A percentile compares a stretch with the other conserved stretches of the same genome.
These are phyloP conservation scores for Hyaloscypha finlandica DNA, from an alignment of 495 filamentous ascomycete genomes.

Conservation along the genomic window DNA sequence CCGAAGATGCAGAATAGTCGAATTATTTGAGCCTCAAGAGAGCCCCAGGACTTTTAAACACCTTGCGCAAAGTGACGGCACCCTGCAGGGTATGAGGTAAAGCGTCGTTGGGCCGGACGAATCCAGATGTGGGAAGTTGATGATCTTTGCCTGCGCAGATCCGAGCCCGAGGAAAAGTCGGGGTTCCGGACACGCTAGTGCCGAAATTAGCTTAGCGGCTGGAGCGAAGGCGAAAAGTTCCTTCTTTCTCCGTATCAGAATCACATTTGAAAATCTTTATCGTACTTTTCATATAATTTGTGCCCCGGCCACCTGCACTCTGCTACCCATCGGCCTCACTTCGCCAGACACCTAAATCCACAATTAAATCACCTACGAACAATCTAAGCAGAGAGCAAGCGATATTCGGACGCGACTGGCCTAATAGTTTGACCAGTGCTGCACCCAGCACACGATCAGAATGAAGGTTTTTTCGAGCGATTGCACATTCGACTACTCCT, in stretches of 20 bases:
- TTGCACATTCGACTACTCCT: constrained; percentile 93
- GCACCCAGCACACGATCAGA: constrained; percentile 28
- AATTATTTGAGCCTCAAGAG: neutral
- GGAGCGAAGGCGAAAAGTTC: neutral
- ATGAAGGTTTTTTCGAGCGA: constrained; percentile 95
- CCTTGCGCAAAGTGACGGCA: neutral
- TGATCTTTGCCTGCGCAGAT: neutral
- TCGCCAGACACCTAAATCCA: neutral
- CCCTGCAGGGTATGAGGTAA: neutral
- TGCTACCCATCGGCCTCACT: neutral
- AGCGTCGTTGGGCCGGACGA: neutral
- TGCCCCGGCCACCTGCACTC: neutral
- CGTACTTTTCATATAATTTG: neutral
- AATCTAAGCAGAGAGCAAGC: neutral
- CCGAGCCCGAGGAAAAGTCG: neutral
- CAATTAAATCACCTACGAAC: neutral
- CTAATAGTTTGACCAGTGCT: constrained; percentile 19
- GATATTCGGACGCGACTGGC: constrained; percentile 13
- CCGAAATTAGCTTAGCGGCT: neutral
- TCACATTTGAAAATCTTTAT: constrained; percentile 1
- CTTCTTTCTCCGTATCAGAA: neutral
- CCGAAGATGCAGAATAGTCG: too few relatives aligned
- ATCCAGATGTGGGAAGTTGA: neutral
- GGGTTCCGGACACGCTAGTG: neutral
- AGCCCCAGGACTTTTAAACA: neutral